Conservation (phyloP, 129 eudicot species). For the Artemisia argyi region DNA sequence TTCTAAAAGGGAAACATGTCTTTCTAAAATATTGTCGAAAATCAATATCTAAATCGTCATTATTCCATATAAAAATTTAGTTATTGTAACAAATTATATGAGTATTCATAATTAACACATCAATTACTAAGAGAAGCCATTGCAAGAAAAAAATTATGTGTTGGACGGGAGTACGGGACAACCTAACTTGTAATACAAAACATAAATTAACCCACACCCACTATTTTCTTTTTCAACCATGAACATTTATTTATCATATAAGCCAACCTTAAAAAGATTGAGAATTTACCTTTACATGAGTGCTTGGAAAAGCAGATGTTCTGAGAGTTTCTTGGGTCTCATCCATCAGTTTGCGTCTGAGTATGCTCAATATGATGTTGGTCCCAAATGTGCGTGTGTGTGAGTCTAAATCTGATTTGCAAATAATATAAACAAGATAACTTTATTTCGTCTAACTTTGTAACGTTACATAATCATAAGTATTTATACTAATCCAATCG, state of each 20-base stretch:
- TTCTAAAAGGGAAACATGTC: background rate
- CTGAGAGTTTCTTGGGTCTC: slow-evolving; percentile 97
- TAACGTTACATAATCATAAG: too few relatives aligned
- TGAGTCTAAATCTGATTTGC: too few relatives aligned
- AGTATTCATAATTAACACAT: background rate
- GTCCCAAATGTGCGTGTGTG: too few relatives aligned
- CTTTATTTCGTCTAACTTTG: too few relatives aligned
- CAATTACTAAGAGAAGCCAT: background rate
- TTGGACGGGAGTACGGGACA: background rate
- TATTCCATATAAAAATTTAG: too few relatives aligned
- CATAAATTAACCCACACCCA: background rate
- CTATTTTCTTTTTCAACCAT: background rate
- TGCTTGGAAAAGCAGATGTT: slow-evolving; percentile 95
- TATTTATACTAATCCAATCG: too few relatives aligned
- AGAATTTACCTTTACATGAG: slow-evolving; percentile 77
- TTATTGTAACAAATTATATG: background rate
- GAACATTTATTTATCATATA: background rate
- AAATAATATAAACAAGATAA: too few relatives aligned
- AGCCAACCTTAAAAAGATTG: background rate
- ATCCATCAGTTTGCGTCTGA: slow-evolving; percentile 79
- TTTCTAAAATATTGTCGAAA: too few relatives aligned
- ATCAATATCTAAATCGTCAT: too few relatives aligned
- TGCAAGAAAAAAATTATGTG: background rate
- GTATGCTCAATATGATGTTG: slow-evolving; percentile 85
- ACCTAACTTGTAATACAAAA: background rate